These are phyloP conservation scores for Fonsecaea multimorphosa DNA, from an alignment of 2,329 filamentous ascomycete genomes.

Conservation along the genomic window DNA sequence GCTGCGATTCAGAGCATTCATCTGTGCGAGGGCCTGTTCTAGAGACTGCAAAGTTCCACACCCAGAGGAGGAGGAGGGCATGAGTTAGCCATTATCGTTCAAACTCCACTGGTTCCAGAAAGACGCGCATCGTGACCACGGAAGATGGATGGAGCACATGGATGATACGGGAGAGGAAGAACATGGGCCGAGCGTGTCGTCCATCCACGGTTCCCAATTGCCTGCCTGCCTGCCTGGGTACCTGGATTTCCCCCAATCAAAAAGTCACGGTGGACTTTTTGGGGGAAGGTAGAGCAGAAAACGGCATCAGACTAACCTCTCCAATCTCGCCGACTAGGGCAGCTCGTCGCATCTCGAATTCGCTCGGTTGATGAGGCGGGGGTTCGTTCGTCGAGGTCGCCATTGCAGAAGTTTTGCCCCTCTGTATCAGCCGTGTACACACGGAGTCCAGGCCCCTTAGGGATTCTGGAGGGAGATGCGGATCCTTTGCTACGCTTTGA, in stretches of 20 bases:
- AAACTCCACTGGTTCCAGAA: not conserved
- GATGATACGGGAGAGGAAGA: too few species aligned
- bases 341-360: conserved; percentile 43
- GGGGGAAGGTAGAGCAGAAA: not conserved
- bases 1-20: conserved; percentile 92
- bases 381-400: conserved; percentile 37
- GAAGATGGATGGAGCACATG: too few species aligned
- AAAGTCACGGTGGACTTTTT: not conserved
- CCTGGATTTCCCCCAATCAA: too few species aligned
- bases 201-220: not conserved
- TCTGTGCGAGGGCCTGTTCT: conserved; percentile 91
- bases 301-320: conserved; percentile 29
- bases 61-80: not conserved
- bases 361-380: conserved; percentile 19
- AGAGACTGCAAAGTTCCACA: conserved; percentile 60
- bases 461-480: conserved; percentile 1
- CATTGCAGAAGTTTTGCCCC: not conserved
- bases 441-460: not conserved
- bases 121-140: too few species aligned
- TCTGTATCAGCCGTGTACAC: not conserved
- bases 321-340: conserved; percentile 39
- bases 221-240: too few species aligned
- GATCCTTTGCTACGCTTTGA: not conserved
- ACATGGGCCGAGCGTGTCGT: too few species aligned
- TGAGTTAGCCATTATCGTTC: conserved; percentile 4